These are phyloP conservation scores for Sordaria brevicollis DNA, from an alignment of 495 filamentous ascomycete genomes.

Conservation along the genomic window DNA sequence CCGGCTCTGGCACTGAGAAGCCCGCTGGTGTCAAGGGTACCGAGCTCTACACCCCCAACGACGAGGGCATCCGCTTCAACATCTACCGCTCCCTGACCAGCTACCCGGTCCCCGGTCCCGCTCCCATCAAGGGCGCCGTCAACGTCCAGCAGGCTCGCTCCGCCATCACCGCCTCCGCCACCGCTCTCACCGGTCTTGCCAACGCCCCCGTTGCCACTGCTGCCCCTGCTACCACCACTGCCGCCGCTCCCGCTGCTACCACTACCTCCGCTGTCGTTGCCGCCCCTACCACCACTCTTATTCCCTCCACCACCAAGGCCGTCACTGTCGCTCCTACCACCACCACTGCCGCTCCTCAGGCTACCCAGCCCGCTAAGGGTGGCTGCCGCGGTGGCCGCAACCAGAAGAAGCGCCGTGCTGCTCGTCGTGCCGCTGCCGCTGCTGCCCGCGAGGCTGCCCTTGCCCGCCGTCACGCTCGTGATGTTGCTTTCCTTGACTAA, in stretches of 20 bases:
- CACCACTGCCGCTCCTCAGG: neutral
- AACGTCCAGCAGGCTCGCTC: constrained; percentile 6
- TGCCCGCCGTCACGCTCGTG: constrained; percentile 1
- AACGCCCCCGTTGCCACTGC: neutral
- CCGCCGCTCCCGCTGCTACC: neutral
- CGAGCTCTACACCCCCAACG: constrained; percentile 48
- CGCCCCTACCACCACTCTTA: neutral
- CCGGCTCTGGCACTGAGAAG: constrained; percentile 49
- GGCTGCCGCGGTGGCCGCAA: neutral
- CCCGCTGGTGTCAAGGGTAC: constrained; percentile 51
- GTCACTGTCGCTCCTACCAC: neutral
- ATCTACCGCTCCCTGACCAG: constrained; percentile 46
- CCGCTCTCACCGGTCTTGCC: constrained; percentile 7
- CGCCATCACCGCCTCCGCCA: constrained; percentile 7
- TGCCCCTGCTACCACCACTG: neutral
- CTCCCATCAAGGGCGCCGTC: constrained; percentile 22
- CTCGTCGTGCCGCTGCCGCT: neutral
- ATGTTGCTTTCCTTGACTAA: constrained; percentile 1
- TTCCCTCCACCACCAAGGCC: neutral
- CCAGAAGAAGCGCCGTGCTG: neutral
- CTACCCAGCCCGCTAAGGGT: neutral
- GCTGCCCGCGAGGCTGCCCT: neutral
- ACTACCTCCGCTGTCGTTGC: neutral
- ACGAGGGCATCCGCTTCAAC: constrained; percentile 55
- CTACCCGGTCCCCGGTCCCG: constrained; percentile 41